Base-by-base conservation (phyloP, 345 rosid species). In the Gynandropsis gynandra region DNA sequence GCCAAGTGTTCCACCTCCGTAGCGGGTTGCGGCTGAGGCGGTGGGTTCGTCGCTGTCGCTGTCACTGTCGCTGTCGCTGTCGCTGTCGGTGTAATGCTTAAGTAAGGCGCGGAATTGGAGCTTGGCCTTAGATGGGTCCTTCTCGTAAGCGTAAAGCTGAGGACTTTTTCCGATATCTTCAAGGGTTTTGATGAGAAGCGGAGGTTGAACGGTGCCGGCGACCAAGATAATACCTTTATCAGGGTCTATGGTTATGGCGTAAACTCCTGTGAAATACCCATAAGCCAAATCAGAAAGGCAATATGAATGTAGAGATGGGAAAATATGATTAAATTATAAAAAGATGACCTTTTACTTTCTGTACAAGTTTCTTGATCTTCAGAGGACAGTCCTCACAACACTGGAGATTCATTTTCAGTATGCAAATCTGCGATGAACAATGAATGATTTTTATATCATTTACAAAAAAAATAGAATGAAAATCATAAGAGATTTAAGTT, bases 111-210 rank as follows among this genome's bases (percentile, higher is more conserved):
- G 16, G 31, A 63, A 56, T 9, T 5, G 39, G 16, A 45, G 34
- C 40, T 49, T 56, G n/a, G 57, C 68, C 15, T 35, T 42, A 2
- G 51, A 16, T 48, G 68, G 62, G 46, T 63, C 62, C 16, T 35
- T 42, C 51, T 63, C 68, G 19, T 63, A 63, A 19, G 46, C 68
- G 51, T 56, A 24, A 9, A 63, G 50, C 35, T 48, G 42, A 0
- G 68, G 56, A 11, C 13, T 63, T 44, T 49, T 50, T 5, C 68
- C 56, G 10, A 5, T 34, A 41, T 35, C 5, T 34, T 14, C 9
- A 24, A 62, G 4, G 29, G 66, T 16, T 31, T 42, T 34, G 51
- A 63, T 42, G 27, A 63, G 50, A 10, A 16, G 9, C 1, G 4
- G 29, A 40, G 62, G 61, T 1, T 48, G 44, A 20, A 44, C 62